Conservation (phyloP, 148 eudicot species). For the Rhododendron henanense region DNA sequence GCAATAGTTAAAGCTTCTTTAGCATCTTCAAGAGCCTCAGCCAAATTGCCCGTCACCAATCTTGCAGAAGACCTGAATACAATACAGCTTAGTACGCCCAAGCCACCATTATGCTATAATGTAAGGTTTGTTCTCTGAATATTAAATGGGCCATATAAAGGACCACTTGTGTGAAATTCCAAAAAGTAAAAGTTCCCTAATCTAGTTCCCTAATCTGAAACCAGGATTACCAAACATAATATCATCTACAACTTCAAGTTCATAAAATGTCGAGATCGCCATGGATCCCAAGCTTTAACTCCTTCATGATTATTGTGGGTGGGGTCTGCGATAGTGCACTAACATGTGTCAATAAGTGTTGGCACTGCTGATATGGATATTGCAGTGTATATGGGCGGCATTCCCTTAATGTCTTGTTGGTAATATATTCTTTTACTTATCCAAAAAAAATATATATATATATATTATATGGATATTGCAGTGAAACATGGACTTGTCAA, state of each 20-base stretch:
- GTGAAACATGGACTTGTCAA: no score
- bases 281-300: neutral
- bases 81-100: neutral
- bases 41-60: slow-evolving; percentile 47
- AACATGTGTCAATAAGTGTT: neutral
- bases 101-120: neutral
- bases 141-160: neutral
- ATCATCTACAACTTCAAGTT: neutral
- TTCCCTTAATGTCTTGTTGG: no score
- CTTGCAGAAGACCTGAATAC: slow-evolving; percentile 53
- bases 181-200: neutral
- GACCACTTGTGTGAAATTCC: neutral
- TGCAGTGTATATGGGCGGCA: no score
- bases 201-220: neutral
- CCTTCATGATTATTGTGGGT: neutral
- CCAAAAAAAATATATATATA: no score
- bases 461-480: no score
- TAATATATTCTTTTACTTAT: no score
- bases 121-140: neutral
- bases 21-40: slow-evolving; percentile 80
- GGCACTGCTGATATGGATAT: no score
- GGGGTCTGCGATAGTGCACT: neutral
- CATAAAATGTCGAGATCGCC: neutral
- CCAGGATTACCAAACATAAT: neutral
- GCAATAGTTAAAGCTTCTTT: slow-evolving; percentile 50